These are phyloP conservation scores for Leccinum ambiguum DNA, from an alignment of 1,284 basidiomycete species.

Conservation along the genomic window DNA sequence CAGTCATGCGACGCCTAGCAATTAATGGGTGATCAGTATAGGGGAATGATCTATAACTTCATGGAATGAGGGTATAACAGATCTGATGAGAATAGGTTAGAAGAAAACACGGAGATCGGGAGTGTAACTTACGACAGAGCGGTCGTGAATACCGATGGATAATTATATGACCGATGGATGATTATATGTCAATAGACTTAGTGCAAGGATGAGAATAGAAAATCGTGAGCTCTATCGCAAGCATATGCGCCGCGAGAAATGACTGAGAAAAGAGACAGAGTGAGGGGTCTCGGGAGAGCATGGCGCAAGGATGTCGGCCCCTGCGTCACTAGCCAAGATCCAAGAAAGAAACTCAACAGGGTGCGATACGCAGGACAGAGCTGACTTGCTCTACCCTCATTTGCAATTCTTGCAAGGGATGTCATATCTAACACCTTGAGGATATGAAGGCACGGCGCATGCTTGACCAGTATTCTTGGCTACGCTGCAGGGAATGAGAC, in stretches of 20 bases:
- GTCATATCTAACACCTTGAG: not conserved
- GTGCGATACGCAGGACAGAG: not conserved
- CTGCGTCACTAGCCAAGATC: not conserved
- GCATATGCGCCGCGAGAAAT: slow-evolving; percentile 5
- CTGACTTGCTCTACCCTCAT: not conserved
- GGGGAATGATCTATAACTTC: not conserved
- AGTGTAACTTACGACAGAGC: slow-evolving; percentile 10
- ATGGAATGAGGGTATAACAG: not conserved
- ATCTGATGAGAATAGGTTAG: slow-evolving; percentile 10
- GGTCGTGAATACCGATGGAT: not conserved
- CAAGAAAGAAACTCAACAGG: not conserved
- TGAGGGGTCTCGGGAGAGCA: not conserved
- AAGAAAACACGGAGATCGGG: not conserved
- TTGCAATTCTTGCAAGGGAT: not conserved
- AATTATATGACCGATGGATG: not conserved
- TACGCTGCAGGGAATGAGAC: slow-evolving; percentile 3
- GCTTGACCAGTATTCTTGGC: not conserved
- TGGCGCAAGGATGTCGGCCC: not conserved
- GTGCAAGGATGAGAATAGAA: not conserved
- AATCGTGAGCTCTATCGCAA: not conserved
- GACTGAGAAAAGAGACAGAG: not conserved
- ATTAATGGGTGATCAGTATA: not conserved
- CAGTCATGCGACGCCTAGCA: slow-evolving; percentile 1
- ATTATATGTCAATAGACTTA: not conserved
- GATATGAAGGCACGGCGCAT: not conserved